phyloP scores from a whole-genome alignment of 1,284 basidiomycete species.

The Ceratobasidium sp. region DNA sequence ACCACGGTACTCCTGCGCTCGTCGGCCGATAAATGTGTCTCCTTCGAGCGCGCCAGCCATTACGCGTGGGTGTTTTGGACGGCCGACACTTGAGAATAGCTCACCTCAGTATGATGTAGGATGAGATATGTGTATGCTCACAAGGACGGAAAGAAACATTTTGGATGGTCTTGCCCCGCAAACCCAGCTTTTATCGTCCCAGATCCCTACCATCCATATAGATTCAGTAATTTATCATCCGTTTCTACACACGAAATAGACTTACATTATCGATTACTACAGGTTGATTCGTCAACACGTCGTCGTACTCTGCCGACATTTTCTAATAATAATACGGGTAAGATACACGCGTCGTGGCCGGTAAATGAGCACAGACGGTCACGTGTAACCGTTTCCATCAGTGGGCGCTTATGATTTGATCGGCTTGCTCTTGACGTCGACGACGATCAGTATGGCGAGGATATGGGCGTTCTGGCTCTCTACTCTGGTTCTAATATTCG shows the following conservation, averaged over 20 bases:
- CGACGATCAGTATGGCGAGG: constrained; percentile 24
- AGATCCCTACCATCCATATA: constrained; percentile 76
- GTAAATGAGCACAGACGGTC: not conserved
- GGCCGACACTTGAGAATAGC: constrained; percentile 75
- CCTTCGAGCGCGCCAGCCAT: constrained; percentile 96
- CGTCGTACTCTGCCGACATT: constrained; percentile 86
- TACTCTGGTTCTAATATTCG: constrained; percentile 13
- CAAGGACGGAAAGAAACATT: constrained; percentile 98
- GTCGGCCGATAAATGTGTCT: constrained; percentile 91
- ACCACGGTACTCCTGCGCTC: constrained; percentile 93
- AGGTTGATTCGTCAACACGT: constrained; percentile 91
- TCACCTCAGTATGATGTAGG: constrained; percentile 45
- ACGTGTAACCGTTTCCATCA: constrained; percentile 15
- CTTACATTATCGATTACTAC: constrained; percentile 96
- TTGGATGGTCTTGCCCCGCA: constrained; percentile 96
- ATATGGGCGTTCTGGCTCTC: constrained; percentile 23
- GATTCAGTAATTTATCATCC: constrained; percentile 44
- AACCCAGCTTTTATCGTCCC: constrained; percentile 98
- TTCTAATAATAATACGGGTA: constrained; percentile 6
- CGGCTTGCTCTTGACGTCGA: not conserved
- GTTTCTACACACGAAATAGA: constrained; percentile 46
- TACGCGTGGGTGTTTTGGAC: constrained; percentile 94
- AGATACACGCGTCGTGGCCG: constrained; percentile 33
- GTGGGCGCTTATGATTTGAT: constrained; percentile 25
- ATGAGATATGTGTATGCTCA: constrained; percentile 62